Percentiles rank a stretch among this genome's conserved stretches.
phyloP scores from a whole-genome alignment of 306 rosid genomes.

The Coriaria nepalensis region DNA sequence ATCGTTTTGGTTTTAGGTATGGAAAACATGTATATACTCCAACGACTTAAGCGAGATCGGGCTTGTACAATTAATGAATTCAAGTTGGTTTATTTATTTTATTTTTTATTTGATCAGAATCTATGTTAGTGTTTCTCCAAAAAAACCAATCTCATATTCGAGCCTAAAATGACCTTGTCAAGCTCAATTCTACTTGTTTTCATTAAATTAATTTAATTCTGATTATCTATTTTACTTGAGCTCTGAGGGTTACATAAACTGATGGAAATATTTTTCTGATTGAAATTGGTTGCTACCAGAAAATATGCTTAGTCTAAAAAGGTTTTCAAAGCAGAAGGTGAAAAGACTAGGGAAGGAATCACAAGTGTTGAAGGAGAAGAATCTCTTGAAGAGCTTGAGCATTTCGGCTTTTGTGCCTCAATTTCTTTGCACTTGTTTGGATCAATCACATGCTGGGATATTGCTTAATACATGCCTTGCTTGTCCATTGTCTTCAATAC shows the following conservation, averaged over 20 bases:
- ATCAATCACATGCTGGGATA: constrained; percentile 57
- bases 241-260: constrained; percentile 15
- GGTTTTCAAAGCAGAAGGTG: constrained; percentile 71
- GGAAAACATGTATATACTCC: constrained; percentile 59
- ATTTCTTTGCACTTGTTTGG: constrained; percentile 65
- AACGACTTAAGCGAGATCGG: constrained; percentile 85
- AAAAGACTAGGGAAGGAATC: constrained; percentile 73
- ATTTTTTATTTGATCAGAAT: constrained; percentile 1
- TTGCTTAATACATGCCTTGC: constrained; percentile 60
- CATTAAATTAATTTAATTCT: constrained; percentile 6
- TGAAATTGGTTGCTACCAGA: constrained; percentile 36
- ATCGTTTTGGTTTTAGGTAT: constrained; percentile 38
- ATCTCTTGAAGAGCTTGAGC: constrained; percentile 49
- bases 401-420: constrained; percentile 59
- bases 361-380: constrained; percentile 70
- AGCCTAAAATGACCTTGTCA: too few relatives aligned
- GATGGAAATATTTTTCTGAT: constrained; percentile 21
- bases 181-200: too few relatives aligned
- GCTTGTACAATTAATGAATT: constrained; percentile 47
- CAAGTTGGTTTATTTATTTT: constrained; percentile 39
- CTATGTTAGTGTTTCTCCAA: neutral
- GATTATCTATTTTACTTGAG: constrained; percentile 6
- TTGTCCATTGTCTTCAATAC: constrained; percentile 77
- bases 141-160: too few relatives aligned
- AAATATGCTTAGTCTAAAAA: constrained; percentile 61